These are phyloP conservation scores for Talaromyces thailandensis DNA, from an alignment of 495 filamentous ascomycete species.

Conservation along the genomic window DNA sequence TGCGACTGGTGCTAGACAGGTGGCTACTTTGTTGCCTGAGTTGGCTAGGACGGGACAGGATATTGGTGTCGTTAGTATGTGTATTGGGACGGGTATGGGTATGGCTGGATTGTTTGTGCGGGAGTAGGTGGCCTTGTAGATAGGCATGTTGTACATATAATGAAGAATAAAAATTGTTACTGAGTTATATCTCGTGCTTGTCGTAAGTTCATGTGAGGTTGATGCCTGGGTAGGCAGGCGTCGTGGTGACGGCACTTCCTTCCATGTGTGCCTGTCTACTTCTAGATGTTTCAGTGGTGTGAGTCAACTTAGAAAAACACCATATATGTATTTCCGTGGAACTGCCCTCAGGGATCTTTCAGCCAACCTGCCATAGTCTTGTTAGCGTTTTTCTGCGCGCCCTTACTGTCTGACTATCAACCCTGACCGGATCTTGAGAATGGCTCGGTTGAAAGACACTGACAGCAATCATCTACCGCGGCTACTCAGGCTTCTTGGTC, in stretches of 20 bases:
- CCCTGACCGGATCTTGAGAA: neutral
- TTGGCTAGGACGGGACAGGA: slow-evolving; percentile 53
- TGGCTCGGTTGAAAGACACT: neutral
- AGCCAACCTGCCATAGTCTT: neutral
- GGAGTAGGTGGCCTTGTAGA: slow-evolving; percentile 44
- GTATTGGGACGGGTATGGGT: slow-evolving; percentile 87
- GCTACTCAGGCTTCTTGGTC: neutral
- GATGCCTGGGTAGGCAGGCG: neutral
- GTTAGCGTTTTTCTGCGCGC: too few species aligned
- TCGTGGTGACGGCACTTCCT: neutral
- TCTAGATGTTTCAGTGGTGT: neutral
- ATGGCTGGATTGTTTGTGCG: slow-evolving; percentile 81
- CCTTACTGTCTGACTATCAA: too few species aligned
- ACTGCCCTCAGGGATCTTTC: neutral
- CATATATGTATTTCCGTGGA: neutral
- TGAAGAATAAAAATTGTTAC: neutral
- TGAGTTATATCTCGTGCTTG: neutral
- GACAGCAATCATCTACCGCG: neutral
- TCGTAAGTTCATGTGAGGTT: neutral
- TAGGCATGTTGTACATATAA: neutral
- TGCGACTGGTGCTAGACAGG: slow-evolving; percentile 77
- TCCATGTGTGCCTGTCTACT: neutral
- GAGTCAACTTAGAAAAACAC: neutral
- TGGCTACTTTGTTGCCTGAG: slow-evolving; percentile 66
- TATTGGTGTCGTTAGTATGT: slow-evolving; percentile 76